These are phyloP conservation scores for Barnettozyma sucrosica DNA, from an alignment of 805 yeast species.

Conservation along the genomic window DNA sequence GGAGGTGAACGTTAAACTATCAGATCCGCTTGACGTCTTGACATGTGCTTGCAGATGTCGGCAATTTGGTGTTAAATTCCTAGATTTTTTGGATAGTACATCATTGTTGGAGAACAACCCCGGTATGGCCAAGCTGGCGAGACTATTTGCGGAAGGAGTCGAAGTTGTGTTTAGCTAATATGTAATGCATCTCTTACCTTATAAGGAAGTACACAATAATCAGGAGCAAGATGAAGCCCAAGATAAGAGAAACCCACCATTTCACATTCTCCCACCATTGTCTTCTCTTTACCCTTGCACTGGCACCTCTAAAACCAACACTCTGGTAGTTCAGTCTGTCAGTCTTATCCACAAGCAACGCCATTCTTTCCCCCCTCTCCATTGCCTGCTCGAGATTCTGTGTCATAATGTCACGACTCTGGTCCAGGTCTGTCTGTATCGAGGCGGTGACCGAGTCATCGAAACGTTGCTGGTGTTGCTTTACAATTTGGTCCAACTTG, in stretches of 20 bases:
- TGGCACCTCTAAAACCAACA: constrained; percentile 47
- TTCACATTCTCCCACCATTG: constrained; percentile 52
- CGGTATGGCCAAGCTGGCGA: neutral
- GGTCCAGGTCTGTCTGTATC: neutral
- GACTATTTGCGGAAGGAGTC: neutral
- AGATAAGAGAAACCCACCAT: constrained; percentile 52
- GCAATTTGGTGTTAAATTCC: neutral
- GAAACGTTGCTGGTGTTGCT: neutral
- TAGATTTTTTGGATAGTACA: neutral
- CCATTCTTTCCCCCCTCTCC: constrained; percentile 54
- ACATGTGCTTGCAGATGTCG: neutral
- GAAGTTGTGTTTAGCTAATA: neutral
- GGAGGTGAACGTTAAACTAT: neutral
- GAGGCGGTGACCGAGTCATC: neutral
- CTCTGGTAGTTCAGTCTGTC: constrained; percentile 48
- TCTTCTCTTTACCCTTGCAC: constrained; percentile 44
- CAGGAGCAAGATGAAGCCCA: constrained; percentile 54
- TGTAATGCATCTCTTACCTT: neutral
- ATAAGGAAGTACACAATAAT: constrained; percentile 46
- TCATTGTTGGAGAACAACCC: neutral
- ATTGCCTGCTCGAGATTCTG: constrained; percentile 55
- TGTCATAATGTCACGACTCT: constrained; percentile 37
- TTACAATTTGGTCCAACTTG: neutral
- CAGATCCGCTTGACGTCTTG: neutral
- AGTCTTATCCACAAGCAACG: constrained; percentile 53